Conservation (phyloP, 257 asterid genomes). For the Solanum medicagineum region DNA sequence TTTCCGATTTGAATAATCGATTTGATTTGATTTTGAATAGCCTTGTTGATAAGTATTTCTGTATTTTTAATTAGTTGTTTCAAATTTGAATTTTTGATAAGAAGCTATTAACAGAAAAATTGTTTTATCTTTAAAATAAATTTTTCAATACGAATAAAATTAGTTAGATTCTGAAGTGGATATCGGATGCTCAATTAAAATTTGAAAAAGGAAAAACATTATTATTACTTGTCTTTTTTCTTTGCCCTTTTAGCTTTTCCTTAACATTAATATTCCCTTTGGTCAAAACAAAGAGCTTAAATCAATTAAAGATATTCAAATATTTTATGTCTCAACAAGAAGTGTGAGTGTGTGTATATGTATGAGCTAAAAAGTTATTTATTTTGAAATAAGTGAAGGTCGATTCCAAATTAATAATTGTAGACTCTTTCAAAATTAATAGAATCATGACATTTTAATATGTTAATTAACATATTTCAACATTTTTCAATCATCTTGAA, state of each 20-base stretch:
- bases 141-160: no score
- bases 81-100: no score
- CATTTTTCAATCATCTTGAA: not conserved
- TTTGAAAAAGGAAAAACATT: not conserved
- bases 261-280: not conserved
- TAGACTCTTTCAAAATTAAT: not conserved
- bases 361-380: not conserved
- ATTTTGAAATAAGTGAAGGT: not conserved
- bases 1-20: no score
- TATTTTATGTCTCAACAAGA: not conserved
- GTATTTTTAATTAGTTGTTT: no score
- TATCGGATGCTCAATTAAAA: no score
- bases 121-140: no score
- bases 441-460: not conserved
- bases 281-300: not conserved
- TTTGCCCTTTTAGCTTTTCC: not conserved
- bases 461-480: not conserved
- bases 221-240: not conserved
- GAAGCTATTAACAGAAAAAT: no score
- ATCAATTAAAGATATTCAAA: not conserved
- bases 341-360: not conserved
- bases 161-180: no score
- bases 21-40: no score
- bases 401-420: not conserved
- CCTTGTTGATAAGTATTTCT: no score